phyloP scores from a whole-genome alignment of 305 asterid genomes.

The Coffea humblotiana region DNA sequence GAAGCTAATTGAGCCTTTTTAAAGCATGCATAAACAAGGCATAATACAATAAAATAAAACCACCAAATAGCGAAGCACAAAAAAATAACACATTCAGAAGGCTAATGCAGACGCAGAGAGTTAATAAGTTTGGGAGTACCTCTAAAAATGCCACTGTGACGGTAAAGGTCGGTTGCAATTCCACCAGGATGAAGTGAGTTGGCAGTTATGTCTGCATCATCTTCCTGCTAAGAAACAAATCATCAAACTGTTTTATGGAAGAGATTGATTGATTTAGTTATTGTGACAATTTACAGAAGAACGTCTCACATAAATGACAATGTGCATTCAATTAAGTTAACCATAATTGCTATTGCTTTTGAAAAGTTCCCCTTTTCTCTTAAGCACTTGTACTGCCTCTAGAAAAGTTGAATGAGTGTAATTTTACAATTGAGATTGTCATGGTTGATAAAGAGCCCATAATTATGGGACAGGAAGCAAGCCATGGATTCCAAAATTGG shows the following conservation, averaged over 20 bases:
- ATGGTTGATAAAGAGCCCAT: not conserved
- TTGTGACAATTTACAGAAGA: not conserved
- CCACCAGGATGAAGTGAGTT: constrained; percentile 86
- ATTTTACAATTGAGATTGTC: not conserved
- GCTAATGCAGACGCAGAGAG: constrained; percentile 20
- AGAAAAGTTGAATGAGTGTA: not conserved
- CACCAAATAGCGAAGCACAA: not conserved
- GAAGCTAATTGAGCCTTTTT: not conserved
- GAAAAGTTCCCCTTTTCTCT: not conserved
- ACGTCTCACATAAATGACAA: not conserved
- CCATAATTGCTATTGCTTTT: not conserved
- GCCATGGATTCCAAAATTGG: not conserved
- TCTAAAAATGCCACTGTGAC: constrained; percentile 49
- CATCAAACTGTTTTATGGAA: not conserved
- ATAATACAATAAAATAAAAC: not conserved
- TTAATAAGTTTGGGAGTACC: constrained; percentile 25
- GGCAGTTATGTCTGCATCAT: constrained; percentile 66
- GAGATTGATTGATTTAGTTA: not conserved
- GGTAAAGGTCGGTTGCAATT: constrained; percentile 63
- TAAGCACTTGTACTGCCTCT: not conserved
- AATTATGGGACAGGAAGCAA: not conserved
- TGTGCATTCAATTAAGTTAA: constrained; percentile 5
- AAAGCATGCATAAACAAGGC: not conserved
- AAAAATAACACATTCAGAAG: not conserved
- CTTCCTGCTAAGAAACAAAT: constrained; percentile 51